Conservation (phyloP, 805 yeast genomes). For the Wickerhamiella spandovensis region DNA sequence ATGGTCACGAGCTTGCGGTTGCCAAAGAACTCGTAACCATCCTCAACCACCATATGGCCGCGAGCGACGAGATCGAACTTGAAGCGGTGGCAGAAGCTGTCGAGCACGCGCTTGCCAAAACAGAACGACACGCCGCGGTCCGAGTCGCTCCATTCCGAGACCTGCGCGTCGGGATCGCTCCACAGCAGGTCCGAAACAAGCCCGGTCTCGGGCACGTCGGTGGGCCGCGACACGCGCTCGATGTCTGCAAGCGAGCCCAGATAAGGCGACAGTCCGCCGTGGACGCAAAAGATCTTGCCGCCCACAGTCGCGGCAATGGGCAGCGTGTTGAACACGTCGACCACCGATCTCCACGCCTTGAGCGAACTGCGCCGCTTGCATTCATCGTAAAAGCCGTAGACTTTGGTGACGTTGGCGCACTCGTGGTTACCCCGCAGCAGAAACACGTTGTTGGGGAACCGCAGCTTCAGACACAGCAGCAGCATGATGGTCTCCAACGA, state of each 20-base stretch:
- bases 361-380: conserved; percentile 86
- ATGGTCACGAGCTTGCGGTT: conserved; percentile 59
- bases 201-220: conserved; percentile 76
- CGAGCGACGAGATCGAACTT: conserved; percentile 70
- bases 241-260: conserved; percentile 60
- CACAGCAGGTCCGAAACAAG: conserved; percentile 62
- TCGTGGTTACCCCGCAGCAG: conserved; percentile 94
- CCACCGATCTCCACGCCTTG: conserved; percentile 83
- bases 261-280: conserved; percentile 72
- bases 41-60: conserved; percentile 82
- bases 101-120: conserved; percentile 63
- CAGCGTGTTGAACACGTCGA: conserved; percentile 88
- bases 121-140: conserved; percentile 76
- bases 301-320: conserved; percentile 95
- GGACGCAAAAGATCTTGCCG: conserved; percentile 84
- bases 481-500: conserved; percentile 82
- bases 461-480: conserved; percentile 79
- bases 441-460: conserved; percentile 90
- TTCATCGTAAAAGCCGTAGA: conserved; percentile 95
- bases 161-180: conserved; percentile 77
- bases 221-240: conserved; percentile 58
- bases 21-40: conserved; percentile 65
- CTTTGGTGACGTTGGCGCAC: conserved; percentile 92
- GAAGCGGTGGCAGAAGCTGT: conserved; percentile 55
- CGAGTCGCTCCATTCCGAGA: conserved; percentile 76